Evolutionary conservation across 345 rosid species (phyloP), one percentile per base, ranked within the genome.

Genomic region (Reutealis trisperma): DNA sequence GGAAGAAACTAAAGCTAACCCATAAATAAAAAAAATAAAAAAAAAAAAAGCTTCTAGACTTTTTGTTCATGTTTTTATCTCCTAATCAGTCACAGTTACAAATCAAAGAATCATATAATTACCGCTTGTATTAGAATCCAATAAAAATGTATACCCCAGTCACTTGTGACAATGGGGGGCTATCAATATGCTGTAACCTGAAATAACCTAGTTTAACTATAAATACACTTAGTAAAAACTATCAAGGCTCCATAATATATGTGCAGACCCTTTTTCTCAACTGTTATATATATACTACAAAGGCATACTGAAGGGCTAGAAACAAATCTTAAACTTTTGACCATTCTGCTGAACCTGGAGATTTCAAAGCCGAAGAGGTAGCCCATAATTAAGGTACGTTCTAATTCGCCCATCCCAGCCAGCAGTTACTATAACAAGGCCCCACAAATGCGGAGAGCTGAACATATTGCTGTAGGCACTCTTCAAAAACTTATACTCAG

Each of bases 361-460:
- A 24, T 8, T 34, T 91, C 82, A 90, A 30, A 82, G 76, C 24
- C 85, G 85, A 73, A 85, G 67, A 6, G 98, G 98, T 68, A 93
- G 79, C 13, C 98, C 98, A 10, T 89, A 90, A 76, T 91, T 93
- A 76, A 86, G 90, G 63, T 87, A 90, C 0, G 90, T 86, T 80
- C 93, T 84, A 44, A 93, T 91, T 78, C 87, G 80, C 37, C 98
- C 98, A 71, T 93, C 98, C 91, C 88, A 88, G 54, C 92, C 90
- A 0, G 90, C 96, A 5, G 93, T 88, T 15, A 90, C 96, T 12
- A 91, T 79, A 72, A 91, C 94, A 27, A 83, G 84, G 62, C 94
- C 94, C 94, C 92, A 86, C 79, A 86, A 18, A 77, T 90, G 89
- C 67, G 91, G 80, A 30, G 92, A 86, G 32, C 80, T 85, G 32